Evolutionary conservation across 306 rosid species (phyloP), one percentile per base, ranked within the genome.

Genomic region (Ammopiptanthus mongolicus): DNA sequence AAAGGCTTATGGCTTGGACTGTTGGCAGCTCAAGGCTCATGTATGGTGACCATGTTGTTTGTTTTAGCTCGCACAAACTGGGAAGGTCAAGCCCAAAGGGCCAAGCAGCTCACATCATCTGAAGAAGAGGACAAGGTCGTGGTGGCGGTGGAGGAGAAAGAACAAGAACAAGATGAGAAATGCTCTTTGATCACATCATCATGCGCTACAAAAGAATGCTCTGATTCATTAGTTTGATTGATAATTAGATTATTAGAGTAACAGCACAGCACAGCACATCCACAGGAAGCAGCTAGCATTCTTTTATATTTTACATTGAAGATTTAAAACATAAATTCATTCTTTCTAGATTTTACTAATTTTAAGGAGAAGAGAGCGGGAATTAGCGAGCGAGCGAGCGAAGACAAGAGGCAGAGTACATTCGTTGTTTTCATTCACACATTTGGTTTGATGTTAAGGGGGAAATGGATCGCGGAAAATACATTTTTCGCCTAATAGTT

Each of bases 1-100:
- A 80, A 79, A 71, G 98, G 98, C 13, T 76, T 90, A 6, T 91
- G 98, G 97, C 83, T 94, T 0, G 98, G 98, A 47, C 87, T 91
- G 8, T 57, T 94, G 71, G 97, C 88, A 0, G 98, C 98, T 3
- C 95, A 94, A 50, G 91, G 65, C 3, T 85, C 96, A 0, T 95
- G 98, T 23, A 93, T 86, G 47, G 51, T 88, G 12, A 76, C 91
- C 50, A 91, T 95, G 98, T 23, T 90, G 84, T 50, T 84, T 15
- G 90, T 85, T 1, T 81, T 95, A 85, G 61, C 76, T 66, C 79
- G 87, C 4, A 95, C 98, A 12, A 83, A 95, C 34, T 95, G 98
- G 98, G 90, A 88, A 41, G 74, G 73, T 29, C 85, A 95, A 42
- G 93, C 87, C 2, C 59, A 73, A 31, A 76, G 97, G 51, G 97